A percentile compares a stretch with the other conserved stretches of the same genome.
phyloP scores from a whole-genome alignment of 164 flowering plant genomes.

The Magnolia sinica region DNA sequence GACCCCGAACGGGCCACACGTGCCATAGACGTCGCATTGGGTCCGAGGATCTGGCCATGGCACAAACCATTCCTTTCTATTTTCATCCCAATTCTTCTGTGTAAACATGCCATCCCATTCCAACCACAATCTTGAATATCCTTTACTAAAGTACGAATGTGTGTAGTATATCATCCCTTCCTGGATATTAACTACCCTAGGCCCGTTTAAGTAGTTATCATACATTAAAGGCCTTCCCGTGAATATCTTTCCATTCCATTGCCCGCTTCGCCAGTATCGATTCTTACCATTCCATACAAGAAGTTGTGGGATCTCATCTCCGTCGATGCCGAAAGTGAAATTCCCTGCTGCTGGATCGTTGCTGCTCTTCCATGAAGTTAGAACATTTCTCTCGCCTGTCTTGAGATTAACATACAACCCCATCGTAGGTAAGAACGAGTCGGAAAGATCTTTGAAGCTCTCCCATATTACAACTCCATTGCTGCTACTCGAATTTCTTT shows the following conservation, averaged over 20 bases:
- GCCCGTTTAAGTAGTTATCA: background rate
- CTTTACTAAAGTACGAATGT: too few relatives aligned
- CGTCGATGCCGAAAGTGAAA: conserved; percentile 18
- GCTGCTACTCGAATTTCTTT: background rate
- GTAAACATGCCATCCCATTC: background rate
- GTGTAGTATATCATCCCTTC: background rate
- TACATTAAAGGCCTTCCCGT: background rate
- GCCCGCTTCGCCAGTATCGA: conserved; percentile 9
- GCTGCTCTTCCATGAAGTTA: conserved; percentile 41
- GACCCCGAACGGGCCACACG: conserved; percentile 15
- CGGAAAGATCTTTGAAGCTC: conserved; percentile 47
- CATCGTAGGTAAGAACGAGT: conserved; percentile 35
- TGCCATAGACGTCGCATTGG: conserved; percentile 11
- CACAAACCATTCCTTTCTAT: background rate
- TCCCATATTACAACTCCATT: conserved; percentile 28
- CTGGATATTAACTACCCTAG: background rate
- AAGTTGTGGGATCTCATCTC: conserved; percentile 29
- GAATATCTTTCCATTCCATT: background rate
- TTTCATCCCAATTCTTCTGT: background rate
- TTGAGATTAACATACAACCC: conserved; percentile 29
- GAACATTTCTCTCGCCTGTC: conserved; percentile 27
- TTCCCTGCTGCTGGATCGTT: conserved; percentile 43
- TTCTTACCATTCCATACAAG: conserved; percentile 20
- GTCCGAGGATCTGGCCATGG: background rate
- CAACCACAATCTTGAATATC: background rate